Evolutionary conservation across 2,329 filamentous ascomycete genomes (phyloP).

Genomic region (Scedosporium minutisporum): DNA sequence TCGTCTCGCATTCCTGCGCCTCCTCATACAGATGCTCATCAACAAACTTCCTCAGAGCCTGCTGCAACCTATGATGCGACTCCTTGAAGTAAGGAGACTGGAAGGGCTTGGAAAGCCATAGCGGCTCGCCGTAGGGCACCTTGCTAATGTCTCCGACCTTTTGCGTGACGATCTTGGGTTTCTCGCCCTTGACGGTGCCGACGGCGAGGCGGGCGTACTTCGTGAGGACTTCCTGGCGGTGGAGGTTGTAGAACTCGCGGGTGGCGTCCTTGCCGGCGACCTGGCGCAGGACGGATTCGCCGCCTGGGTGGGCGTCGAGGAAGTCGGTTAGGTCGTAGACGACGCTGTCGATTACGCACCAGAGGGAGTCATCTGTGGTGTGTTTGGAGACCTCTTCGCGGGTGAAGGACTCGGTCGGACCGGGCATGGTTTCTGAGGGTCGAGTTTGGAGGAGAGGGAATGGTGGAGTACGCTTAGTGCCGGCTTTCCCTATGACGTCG

Average conservation of each 20-base stretch:
- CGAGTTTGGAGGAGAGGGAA: not conserved
- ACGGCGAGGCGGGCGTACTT: conserved; percentile 70
- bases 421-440: conserved; percentile 14
- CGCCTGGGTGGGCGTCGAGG: conserved; percentile 75
- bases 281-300: conserved; percentile 68
- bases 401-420: conserved; percentile 37
- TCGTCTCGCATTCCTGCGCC: conserved; percentile 65
- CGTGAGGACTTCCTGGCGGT: conserved; percentile 77
- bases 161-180: conserved; percentile 60
- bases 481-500: not conserved
- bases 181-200: conserved; percentile 67
- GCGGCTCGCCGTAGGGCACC: conserved; percentile 76
- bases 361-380: conserved; percentile 65
- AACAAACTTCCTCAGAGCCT: conserved; percentile 62
- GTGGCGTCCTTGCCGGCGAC: conserved; percentile 77
- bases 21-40: conserved; percentile 64
- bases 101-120: conserved; percentile 72
- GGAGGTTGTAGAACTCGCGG: conserved; percentile 80
- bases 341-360: conserved; percentile 78
- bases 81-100: conserved; percentile 74
- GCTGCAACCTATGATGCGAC: conserved; percentile 58
- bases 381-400: conserved; percentile 64
- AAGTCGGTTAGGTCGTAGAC: conserved; percentile 85
- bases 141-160: conserved; percentile 61
- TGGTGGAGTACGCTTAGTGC: not conserved